Evolutionary conservation across 805 yeast species (phyloP), one percentile per base, ranked within the genome.

Genomic region (Candida xiaguanensis): DNA sequence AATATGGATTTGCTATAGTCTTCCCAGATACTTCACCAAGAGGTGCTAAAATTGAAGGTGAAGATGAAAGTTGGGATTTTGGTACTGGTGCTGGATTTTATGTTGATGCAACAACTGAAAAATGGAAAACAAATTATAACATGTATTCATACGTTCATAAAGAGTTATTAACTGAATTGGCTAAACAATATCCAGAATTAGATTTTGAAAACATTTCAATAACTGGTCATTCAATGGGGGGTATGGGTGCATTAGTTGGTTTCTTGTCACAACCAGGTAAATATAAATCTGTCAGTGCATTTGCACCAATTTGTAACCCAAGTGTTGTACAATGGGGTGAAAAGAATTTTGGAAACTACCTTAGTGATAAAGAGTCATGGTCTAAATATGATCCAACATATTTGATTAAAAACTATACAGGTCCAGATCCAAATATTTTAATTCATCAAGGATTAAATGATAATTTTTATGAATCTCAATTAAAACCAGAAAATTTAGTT

Each of bases 191-290:
- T 39, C 44, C 65, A 2, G 59, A 63, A 29, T 65, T 91, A 44
- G 88, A 91, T 60, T 80, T 82, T 45, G 58, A 64, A 28, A 81
- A 75, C 29, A 73, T 80, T 37, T 76, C 91, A 15, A 78, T 91
- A 48, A 80, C 93, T n/a, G 99, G 99, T 31, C 98, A 93, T 61
- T 93, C 99, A 1, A 93, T 93, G 98, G 99, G 99, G 36, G 99
- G 99, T 1, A 87, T 77, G 58, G 99, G 98, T 41, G 95, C 99
- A 0, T 63, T 91, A 44, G 66, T 83, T 44, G 74, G 77, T 12
- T 75, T 71, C 48, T 63, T 91, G 43, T 76, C 72, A 46, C 78
- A 84, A 58, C 86, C 90, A 1, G 82, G 80, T 1, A 70, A 68
- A 51, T 91, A 84, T 69, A 77, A 77, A 56, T 80, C 93, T 1